Evolutionary conservation across 371 early-diverging fungal species (phyloP).

Genomic region (Apophysomyces variabilis): DNA sequence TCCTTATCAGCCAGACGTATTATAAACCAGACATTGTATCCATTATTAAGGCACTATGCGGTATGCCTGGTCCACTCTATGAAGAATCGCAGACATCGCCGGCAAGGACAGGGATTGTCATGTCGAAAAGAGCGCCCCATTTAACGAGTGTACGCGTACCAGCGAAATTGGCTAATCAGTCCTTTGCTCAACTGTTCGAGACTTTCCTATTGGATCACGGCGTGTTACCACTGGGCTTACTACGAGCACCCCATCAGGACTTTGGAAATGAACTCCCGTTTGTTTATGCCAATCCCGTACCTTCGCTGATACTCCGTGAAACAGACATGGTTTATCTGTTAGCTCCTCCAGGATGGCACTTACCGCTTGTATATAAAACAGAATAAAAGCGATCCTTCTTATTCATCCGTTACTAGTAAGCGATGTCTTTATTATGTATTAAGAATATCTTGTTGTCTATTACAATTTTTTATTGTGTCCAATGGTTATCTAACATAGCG

Average conservation of each 20-base stretch:
- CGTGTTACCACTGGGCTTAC: conserved; percentile 47
- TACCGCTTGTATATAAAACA: neutral
- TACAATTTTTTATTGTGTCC: neutral
- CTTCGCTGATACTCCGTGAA: conserved; percentile 37
- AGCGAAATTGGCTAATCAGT: conserved; percentile 35
- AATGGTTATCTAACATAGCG: conserved; percentile 64
- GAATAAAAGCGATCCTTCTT: neutral
- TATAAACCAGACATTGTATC: conserved; percentile 58
- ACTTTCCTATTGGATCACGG: conserved; percentile 42
- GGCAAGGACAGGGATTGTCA: conserved; percentile 26
- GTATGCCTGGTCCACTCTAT: conserved; percentile 45
- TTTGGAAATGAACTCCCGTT: conserved; percentile 54
- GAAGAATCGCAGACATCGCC: conserved; percentile 28
- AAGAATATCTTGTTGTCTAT: conserved; percentile 3
- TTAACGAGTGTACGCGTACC: conserved; percentile 47
- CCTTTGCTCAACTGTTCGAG: conserved; percentile 49
- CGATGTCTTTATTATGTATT: too few species aligned
- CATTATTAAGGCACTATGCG: conserved; percentile 57
- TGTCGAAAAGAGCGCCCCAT: conserved; percentile 23
- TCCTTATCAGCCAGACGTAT: conserved; percentile 53
- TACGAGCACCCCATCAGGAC: conserved; percentile 46
- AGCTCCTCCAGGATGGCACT: conserved; percentile 33
- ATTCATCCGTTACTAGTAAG: too few species aligned
- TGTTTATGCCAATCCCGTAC: conserved; percentile 60
- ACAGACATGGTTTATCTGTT: conserved; percentile 33